These are phyloP conservation scores for Moesziomyces sp. DNA, from an alignment of 1,284 basidiomycete species.

Conservation along the genomic window DNA sequence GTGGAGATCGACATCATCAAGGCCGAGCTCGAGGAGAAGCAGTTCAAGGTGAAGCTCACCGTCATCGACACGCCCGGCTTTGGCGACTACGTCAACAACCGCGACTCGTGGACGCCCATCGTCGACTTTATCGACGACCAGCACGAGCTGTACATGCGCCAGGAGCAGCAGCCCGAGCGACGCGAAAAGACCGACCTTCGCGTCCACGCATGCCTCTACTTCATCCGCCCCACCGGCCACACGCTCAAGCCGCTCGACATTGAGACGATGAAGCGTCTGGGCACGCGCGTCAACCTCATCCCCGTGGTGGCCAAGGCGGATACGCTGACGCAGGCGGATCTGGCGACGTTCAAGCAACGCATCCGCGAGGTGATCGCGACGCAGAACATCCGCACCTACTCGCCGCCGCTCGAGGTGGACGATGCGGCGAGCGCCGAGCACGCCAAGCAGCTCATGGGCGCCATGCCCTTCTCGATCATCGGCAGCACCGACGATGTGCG, in stretches of 20 bases:
- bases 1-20: constrained; percentile 77
- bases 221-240: constrained; percentile 94
- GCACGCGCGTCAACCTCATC: constrained; percentile 94
- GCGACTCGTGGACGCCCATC: constrained; percentile 96
- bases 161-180: constrained; percentile 97
- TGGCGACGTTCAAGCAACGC: constrained; percentile 90
- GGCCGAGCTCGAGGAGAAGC: constrained; percentile 93
- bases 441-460: constrained; percentile 80
- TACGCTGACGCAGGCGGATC: constrained; percentile 91
- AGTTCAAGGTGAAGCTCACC: constrained; percentile 98
- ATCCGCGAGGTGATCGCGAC: constrained; percentile 89
- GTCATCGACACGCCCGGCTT: constrained; percentile 99
- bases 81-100: constrained; percentile 99
- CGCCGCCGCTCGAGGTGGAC: constrained; percentile 89
- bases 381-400: constrained; percentile 94
- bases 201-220: constrained; percentile 97
- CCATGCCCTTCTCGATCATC: constrained; percentile 98
- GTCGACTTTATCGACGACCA: constrained; percentile 99
- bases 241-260: constrained; percentile 98
- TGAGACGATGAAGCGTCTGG: constrained; percentile 98
- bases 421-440: constrained; percentile 89
- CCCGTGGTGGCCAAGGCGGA: constrained; percentile 98
- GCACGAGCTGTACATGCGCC: constrained; percentile 98
- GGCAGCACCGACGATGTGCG: constrained; percentile 94
- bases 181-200: constrained; percentile 92